Evolutionary conservation across 1,284 basidiomycete species (phyloP), one percentile per base, ranked within the genome.

Genomic region (Violaceomyces palustris): DNA sequence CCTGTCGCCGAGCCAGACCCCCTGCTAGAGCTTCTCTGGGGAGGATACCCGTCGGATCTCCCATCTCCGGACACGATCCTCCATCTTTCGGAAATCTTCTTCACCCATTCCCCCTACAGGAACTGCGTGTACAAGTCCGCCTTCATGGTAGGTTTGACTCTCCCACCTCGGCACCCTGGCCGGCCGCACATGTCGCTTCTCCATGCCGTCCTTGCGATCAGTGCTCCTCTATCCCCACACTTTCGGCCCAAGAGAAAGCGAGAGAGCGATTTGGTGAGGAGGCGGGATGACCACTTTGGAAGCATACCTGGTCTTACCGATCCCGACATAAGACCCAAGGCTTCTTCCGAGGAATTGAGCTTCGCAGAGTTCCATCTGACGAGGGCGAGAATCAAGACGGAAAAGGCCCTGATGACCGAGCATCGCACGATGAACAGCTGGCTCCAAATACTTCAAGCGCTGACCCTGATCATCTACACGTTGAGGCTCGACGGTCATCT

Each of bases 51-150:
- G 10, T 15, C 18, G n/a, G 49, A 51, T 21, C 41, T 51, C 9
- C 49, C 49, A 3, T 34, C 49, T 8, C 49, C 49, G 4, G 49
- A 51, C 36, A 51, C 49, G 3, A 23, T 51, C 17, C 34, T 42
- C 14, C 44, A 46, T 29, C 34, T 51, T n/a, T n/a, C 33, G 8
- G 49, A 51, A 22, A 42, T 51, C 39, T 51, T 51, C 33, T 51
- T 51, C 22, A 15, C 49, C 18, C 22, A 32, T 6, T 44, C 35
- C 24, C 49, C 49, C 7, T 33, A 48, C 14, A 35, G 44, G 14
- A 28, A 30, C 29, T 29, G 42, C 24, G 14, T 51, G 10, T 33
- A 51, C 43, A 47, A 46, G 33, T 18, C 36, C 8, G 24, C n/a
- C 10, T 51, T 47, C 34, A 51, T 46, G 49, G 36, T 33, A n/a